Percentiles rank a stretch among this genome's conserved stretches.
Conservation (phyloP, 83 land plant genomes). For the Thuja plicata region DNA sequence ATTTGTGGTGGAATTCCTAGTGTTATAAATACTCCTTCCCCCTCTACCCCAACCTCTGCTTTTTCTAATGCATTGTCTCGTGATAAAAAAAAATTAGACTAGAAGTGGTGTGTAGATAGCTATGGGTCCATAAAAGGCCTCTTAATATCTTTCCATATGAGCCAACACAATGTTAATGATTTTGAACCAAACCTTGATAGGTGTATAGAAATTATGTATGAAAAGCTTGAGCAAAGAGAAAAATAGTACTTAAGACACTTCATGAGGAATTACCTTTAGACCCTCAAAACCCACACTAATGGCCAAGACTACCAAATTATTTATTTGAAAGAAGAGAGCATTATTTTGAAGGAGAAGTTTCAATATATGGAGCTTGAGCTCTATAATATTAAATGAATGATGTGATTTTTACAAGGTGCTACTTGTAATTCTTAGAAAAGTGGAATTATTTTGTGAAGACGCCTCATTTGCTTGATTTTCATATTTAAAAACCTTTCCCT, state of each 20-base stretch:
- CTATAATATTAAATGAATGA: neutral
- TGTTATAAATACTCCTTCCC: too few relatives aligned
- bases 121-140: constrained; percentile 14
- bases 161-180: neutral
- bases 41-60: neutral
- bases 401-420: neutral
- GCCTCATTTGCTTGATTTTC: constrained; percentile 6
- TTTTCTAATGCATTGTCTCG: too few relatives aligned
- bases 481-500: neutral
- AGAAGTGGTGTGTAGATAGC: constrained; percentile 10
- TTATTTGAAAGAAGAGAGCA: constrained; percentile 1
- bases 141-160: neutral
- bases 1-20: too few relatives aligned
- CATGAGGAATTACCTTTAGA: neutral
- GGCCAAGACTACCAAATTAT: constrained; percentile 5
- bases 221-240: neutral
- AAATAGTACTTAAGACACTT: neutral
- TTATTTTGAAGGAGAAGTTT: neutral
- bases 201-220: neutral
- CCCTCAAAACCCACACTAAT: constrained; percentile 7
- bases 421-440: neutral
- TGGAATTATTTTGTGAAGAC: neutral
- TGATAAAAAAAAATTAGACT: neutral
- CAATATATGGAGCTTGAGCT: constrained; percentile 4
- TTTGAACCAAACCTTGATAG: neutral